Evolutionary conservation across 139 green algal species (phyloP).

Genomic region (Picocystis salinarum): DNA sequence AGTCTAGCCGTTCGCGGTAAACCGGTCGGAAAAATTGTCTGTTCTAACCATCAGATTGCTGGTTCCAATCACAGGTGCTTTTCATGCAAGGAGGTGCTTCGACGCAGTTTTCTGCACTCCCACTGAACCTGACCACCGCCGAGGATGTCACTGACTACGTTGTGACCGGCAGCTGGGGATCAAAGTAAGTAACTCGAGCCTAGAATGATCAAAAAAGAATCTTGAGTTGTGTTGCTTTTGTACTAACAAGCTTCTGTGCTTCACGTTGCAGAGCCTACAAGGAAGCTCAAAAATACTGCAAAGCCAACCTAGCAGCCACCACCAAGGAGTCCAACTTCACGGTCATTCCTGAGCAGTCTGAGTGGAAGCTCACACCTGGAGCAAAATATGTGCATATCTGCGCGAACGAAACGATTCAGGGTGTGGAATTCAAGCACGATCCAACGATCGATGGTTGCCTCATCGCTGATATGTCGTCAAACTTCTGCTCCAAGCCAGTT

Average conservation of each 20-base stretch:
- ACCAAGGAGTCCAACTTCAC: slow-evolving; percentile 61
- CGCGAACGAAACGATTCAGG: slow-evolving; percentile 97
- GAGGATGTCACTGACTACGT: slow-evolving; percentile 66
- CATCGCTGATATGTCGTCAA: slow-evolving; percentile 90
- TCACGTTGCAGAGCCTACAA: slow-evolving; percentile 33
- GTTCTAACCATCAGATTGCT: background rate
- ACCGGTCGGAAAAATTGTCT: no score
- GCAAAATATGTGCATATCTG: slow-evolving; percentile 88
- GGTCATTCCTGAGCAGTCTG: slow-evolving; percentile 29
- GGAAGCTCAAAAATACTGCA: slow-evolving; percentile 63
- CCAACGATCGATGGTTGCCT: slow-evolving; percentile 50
- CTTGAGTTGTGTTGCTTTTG: no score
- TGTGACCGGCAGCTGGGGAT: slow-evolving; percentile 68
- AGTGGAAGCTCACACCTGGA: slow-evolving; percentile 68
- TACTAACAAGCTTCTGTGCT: no score
- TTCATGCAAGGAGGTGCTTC: slow-evolving; percentile 55
- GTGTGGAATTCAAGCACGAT: slow-evolving; percentile 93
- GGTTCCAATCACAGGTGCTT: slow-evolving; percentile 1
- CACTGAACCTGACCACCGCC: slow-evolving; percentile 62
- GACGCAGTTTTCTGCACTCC: slow-evolving; percentile 80
- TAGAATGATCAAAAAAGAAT: no score
- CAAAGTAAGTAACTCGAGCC: background rate
- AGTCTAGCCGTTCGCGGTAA: no score
- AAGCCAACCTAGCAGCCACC: slow-evolving; percentile 49
- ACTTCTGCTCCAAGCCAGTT: slow-evolving; percentile 92